These are phyloP conservation scores for Zymoseptoria pseudotritici DNA, from an alignment of 2,329 filamentous ascomycete species.

Conservation along the genomic window DNA sequence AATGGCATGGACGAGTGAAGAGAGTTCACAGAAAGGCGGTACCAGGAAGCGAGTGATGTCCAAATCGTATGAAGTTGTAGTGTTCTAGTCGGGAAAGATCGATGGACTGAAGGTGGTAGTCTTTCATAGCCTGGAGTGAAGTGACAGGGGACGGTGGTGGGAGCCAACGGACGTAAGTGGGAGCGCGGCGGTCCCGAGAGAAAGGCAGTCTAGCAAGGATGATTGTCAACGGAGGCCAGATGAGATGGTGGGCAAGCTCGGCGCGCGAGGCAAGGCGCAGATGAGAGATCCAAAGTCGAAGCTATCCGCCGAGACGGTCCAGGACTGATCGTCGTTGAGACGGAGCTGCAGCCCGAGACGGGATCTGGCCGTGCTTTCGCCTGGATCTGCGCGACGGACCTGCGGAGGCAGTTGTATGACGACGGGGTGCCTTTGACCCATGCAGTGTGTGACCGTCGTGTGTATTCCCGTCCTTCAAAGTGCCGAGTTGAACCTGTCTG, in stretches of 20 bases:
- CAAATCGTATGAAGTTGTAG: not conserved
- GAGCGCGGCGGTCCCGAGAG: constrained; percentile 8
- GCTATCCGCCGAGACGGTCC: not conserved
- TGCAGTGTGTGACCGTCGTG: not conserved
- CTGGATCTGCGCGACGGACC: not conserved
- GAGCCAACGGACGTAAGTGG: constrained; percentile 14
- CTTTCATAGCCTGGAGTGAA: constrained; percentile 3
- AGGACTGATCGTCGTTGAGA: not conserved
- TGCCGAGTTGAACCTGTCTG: not conserved
- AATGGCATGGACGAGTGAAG: constrained; percentile 7
- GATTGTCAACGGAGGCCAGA: constrained; percentile 7
- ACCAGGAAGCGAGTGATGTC: not conserved
- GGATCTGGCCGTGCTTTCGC: not conserved
- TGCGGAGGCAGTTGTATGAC: not conserved
- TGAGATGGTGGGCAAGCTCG: not conserved
- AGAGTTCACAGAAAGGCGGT: not conserved
- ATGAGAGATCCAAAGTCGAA: not conserved
- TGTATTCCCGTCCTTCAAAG: not conserved
- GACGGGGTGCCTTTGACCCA: not conserved
- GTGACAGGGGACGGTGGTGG: constrained; percentile 8
- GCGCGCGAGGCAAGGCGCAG: constrained; percentile 9
- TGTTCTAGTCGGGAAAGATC: not conserved
- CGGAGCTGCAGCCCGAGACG: not conserved
- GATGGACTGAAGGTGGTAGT: not conserved
- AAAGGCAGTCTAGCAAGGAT: constrained; percentile 6